Conservation (phyloP, 768 basidiomycete genomes). For the Kwoniella heveanensis region DNA sequence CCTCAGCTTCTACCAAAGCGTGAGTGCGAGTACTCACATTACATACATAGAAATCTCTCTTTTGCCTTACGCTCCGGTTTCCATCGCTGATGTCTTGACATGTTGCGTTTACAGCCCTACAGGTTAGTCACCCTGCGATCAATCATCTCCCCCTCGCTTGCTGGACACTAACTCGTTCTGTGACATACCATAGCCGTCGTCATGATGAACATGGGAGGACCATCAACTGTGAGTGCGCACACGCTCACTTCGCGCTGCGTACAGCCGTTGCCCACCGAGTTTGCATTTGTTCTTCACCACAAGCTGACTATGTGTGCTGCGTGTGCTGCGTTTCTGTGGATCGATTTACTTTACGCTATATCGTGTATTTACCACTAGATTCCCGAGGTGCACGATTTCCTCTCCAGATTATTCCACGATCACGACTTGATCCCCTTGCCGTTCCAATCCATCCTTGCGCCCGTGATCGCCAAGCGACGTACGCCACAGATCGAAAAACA, state of each 20-base stretch:
- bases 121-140: constrained; percentile 11
- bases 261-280: too few relatives aligned
- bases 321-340: too few relatives aligned
- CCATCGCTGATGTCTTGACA: background rate
- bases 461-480: constrained; percentile 81
- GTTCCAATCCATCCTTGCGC: constrained; percentile 83
- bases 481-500: constrained; percentile 93
- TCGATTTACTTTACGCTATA: too few relatives aligned
- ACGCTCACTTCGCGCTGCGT: too few relatives aligned
- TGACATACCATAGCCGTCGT: constrained; percentile 67
- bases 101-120: constrained; percentile 12
- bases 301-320: background rate
- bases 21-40: constrained; percentile 12
- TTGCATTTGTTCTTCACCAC: too few relatives aligned
- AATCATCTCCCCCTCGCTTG: background rate
- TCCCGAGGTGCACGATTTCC: constrained; percentile 86
- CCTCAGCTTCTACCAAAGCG: constrained; percentile 19
- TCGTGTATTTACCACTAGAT: too few relatives aligned
- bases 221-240: constrained; percentile 71
- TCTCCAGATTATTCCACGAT: constrained; percentile 88
- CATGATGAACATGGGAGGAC: constrained; percentile 99
- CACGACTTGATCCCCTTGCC: constrained; percentile 92
- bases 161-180: too few relatives aligned
- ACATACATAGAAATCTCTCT: too few relatives aligned
- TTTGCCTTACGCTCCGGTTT: too few relatives aligned